A percentile compares a stretch with the other conserved stretches of the same genome.
Conservation (phyloP, 2,329 filamentous ascomycete genomes). For the Fusarium sp. region DNA sequence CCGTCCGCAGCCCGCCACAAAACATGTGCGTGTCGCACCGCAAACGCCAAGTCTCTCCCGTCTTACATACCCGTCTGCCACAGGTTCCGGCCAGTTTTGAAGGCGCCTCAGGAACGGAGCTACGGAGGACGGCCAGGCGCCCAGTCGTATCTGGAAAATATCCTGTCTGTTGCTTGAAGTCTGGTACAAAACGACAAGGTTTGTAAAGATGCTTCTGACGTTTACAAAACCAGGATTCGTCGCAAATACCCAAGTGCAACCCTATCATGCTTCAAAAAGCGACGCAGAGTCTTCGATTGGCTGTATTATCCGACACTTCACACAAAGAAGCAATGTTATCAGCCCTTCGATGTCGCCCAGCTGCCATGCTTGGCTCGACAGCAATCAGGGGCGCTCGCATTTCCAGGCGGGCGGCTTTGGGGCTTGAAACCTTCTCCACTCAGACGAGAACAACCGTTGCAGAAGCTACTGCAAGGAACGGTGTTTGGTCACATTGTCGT, state of each 20-base stretch:
- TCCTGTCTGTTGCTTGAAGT: background rate
- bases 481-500: constrained; percentile 31
- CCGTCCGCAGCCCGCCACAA: constrained; percentile 22
- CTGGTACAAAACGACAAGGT: constrained; percentile 8
- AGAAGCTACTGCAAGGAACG: constrained; percentile 40
- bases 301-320: background rate
- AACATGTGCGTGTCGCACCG: constrained; percentile 36
- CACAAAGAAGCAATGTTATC: constrained; percentile 12
- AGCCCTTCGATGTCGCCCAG: constrained; percentile 3
- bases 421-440: constrained; percentile 32
- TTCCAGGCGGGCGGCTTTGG: constrained; percentile 24
- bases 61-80: constrained; percentile 37
- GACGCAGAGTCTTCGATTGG: constrained; percentile 18
- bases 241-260: constrained; percentile 8
- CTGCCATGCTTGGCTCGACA: constrained; percentile 7
- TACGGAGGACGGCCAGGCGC: background rate
- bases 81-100: background rate
- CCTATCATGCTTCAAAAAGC: constrained; percentile 20
- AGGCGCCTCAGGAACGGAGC: constrained; percentile 5
- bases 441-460: constrained; percentile 27
- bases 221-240: constrained; percentile 27
- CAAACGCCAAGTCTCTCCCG: constrained; percentile 33
- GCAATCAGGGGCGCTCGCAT: constrained; percentile 28
- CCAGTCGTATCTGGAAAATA: constrained; percentile 5
- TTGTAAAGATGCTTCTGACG: constrained; percentile 3